These are phyloP conservation scores for Auxenochlorella protothecoides DNA, from an alignment of 139 green algal species.

Conservation along the genomic window DNA sequence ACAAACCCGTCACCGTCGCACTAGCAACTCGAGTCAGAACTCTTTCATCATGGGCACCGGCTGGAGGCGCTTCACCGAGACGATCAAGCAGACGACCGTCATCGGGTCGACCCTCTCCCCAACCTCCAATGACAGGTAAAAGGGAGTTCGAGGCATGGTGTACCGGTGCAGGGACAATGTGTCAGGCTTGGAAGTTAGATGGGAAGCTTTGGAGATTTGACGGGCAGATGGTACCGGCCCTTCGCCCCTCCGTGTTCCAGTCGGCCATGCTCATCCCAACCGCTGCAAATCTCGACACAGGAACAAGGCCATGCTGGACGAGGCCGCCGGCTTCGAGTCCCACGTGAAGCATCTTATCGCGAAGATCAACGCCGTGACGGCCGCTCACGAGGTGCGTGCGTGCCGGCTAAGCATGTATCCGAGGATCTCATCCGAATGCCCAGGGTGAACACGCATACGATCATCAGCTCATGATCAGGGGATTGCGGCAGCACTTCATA, in stretches of 20 bases:
- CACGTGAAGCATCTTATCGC: background rate
- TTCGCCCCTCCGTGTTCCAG: too few species aligned
- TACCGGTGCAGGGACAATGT: background rate
- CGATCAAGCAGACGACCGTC: background rate
- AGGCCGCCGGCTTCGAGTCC: background rate
- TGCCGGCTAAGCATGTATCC: too few species aligned
- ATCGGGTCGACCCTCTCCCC: background rate
- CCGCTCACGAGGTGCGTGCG: background rate
- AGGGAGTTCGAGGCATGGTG: too few species aligned
- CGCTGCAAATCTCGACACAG: background rate
- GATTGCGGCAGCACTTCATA: background rate
- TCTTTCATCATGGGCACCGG: conserved; percentile 17
- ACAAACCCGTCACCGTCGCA: too few species aligned
- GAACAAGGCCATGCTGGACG: background rate
- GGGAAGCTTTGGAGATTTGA: background rate
- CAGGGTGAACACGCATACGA: background rate
- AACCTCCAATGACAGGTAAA: background rate
- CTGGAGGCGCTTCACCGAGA: conserved; percentile 20
- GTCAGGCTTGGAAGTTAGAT: background rate
- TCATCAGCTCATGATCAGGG: background rate
- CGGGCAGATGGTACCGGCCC: background rate
- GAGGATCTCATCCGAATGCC: too few species aligned
- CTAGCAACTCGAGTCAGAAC: background rate
- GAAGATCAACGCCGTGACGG: background rate
- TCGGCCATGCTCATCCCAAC: too few species aligned